A percentile compares a stretch with the other conserved stretches of the same genome.
These are phyloP conservation scores for Xerocomus brunneocitrinus DNA, from an alignment of 768 basidiomycete species.

Conservation along the genomic window DNA sequence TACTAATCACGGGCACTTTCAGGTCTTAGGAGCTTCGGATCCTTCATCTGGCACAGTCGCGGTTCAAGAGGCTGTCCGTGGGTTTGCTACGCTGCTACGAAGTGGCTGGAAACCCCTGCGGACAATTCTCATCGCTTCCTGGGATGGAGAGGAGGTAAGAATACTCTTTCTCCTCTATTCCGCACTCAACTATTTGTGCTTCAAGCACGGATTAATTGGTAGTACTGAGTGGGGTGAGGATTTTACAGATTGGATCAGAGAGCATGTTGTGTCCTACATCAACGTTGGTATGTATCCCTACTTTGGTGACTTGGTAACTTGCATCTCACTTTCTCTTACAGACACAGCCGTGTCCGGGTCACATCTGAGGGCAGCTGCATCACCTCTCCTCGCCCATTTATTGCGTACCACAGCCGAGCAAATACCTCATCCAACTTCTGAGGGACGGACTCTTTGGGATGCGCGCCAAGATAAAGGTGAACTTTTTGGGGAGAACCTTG, in stretches of 20 bases:
- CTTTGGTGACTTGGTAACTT: slow-evolving; percentile 26
- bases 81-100: slow-evolving; percentile 46
- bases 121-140: slow-evolving; percentile 71
- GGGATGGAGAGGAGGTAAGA: slow-evolving; percentile 71
- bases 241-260: slow-evolving; percentile 73
- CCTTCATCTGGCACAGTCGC: slow-evolving; percentile 55
- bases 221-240: slow-evolving; percentile 96
- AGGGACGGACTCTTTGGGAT: slow-evolving; percentile 72
- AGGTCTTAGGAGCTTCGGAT: slow-evolving; percentile 51
- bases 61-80: slow-evolving; percentile 52
- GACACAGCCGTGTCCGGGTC: slow-evolving; percentile 56
- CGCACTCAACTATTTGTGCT: slow-evolving; percentile 2
- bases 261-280: slow-evolving; percentile 82
- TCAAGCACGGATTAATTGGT: slow-evolving; percentile 68
- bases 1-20: slow-evolving; percentile 1
- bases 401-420: slow-evolving; percentile 63
- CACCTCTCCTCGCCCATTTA: slow-evolving; percentile 80
- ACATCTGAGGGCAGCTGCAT: slow-evolving; percentile 48
- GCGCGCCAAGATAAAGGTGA: slow-evolving; percentile 52
- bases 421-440: slow-evolving; percentile 67
- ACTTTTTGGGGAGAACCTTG: slow-evolving; percentile 34
- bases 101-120: slow-evolving; percentile 67
- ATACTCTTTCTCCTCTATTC: not conserved
- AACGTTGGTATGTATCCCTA: slow-evolving; percentile 54
- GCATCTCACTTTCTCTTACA: slow-evolving; percentile 30